Evolutionary conservation across 768 basidiomycete species (phyloP).

Genomic region (Termitomyces sp.): DNA sequence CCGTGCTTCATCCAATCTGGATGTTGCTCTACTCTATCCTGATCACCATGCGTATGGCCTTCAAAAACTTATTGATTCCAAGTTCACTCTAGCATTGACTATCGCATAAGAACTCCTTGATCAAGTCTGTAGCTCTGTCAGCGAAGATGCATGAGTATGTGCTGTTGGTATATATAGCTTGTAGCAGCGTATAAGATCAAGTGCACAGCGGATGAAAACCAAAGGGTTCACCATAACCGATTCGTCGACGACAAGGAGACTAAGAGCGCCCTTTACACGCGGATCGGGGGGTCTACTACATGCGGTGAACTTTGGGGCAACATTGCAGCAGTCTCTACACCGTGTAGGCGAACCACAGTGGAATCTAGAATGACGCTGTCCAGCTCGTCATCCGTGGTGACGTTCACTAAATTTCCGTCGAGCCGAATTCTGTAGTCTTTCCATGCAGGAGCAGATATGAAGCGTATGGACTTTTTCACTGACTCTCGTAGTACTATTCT

Average conservation of each 20-base stretch:
- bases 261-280: neutral
- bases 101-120: neutral
- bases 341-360: no score
- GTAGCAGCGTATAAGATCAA: neutral
- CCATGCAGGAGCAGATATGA: slow-evolving; percentile 21
- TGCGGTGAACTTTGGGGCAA: no score
- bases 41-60: neutral
- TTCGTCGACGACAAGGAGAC: neutral
- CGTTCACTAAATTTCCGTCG: neutral
- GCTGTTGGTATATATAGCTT: neutral
- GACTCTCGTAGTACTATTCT: slow-evolving; percentile 20
- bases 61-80: neutral
- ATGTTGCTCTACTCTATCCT: neutral
- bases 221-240: neutral
- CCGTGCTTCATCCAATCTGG: neutral
- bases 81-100: neutral
- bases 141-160: slow-evolving; percentile 1
- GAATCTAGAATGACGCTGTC: slow-evolving; percentile 3
- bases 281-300: neutral
- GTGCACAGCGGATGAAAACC: neutral
- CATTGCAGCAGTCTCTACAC: no score
- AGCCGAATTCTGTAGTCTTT: slow-evolving; percentile 13
- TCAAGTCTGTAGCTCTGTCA: neutral
- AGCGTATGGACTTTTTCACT: slow-evolving; percentile 14
- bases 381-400: slow-evolving; percentile 7